Conservation (phyloP, 257 asterid species). For the Osmanthus fragrans region DNA sequence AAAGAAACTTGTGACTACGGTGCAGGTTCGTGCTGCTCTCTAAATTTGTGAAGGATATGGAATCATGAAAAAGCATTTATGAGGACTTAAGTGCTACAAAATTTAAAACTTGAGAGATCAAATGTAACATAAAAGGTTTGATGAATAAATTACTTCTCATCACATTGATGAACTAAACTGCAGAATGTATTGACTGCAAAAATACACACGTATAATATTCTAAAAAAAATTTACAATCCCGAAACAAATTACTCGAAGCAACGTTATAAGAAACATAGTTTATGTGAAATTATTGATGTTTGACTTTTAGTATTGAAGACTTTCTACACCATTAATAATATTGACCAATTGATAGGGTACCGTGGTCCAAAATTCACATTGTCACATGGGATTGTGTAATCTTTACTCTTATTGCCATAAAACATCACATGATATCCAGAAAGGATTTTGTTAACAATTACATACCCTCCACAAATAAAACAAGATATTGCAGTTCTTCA, state of each 20-base stretch:
- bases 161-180: too few relatives aligned
- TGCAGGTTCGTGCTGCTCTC: not conserved
- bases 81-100: not conserved
- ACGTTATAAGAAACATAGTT: too few relatives aligned
- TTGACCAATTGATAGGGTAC: not conserved
- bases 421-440: slow-evolving; percentile 26
- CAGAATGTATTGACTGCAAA: too few relatives aligned
- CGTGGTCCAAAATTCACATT: not conserved
- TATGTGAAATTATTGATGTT: not conserved
- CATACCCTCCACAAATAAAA: slow-evolving; percentile 23
- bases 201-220: too few relatives aligned
- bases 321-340: not conserved
- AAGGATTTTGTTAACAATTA: not conserved
- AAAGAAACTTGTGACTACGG: not conserved
- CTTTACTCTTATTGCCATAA: slow-evolving; percentile 11
- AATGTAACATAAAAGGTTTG: too few relatives aligned
- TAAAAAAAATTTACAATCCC: not conserved
- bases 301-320: not conserved
- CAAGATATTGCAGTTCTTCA: slow-evolving; percentile 7
- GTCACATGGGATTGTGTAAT: slow-evolving; percentile 12
- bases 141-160: too few relatives aligned
- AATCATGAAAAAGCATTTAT: not conserved
- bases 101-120: not conserved
- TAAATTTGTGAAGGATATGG: not conserved
- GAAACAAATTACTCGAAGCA: not conserved